A percentile compares a stretch with the other conserved stretches of the same genome.
Conservation (phyloP, 2,329 filamentous ascomycete genomes). For the Fusarium sp. region DNA sequence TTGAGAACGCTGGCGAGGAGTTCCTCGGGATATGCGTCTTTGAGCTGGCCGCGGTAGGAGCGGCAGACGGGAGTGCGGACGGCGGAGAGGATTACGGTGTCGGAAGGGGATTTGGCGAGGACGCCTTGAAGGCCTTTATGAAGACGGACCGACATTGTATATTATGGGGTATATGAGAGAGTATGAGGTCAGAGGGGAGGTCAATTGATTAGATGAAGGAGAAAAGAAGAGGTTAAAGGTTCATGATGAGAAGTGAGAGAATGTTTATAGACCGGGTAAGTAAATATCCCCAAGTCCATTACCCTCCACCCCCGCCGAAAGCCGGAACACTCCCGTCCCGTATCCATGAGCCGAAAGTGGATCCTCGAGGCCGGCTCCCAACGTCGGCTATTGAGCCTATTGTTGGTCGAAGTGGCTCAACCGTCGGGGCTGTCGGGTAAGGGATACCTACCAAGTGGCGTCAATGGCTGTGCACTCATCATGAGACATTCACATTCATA, state of each 20-base stretch:
- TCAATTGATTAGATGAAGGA: constrained; percentile 12
- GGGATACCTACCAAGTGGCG: constrained; percentile 16
- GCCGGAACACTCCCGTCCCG: constrained; percentile 31
- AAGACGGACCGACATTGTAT: constrained; percentile 39
- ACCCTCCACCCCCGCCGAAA: constrained; percentile 31
- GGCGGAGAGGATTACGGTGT: constrained; percentile 91
- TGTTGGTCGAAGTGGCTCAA: constrained; percentile 27
- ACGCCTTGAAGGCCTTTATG: constrained; percentile 75
- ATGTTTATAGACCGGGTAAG: constrained; percentile 39
- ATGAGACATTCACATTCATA: constrained; percentile 4
- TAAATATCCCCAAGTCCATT: constrained; percentile 37
- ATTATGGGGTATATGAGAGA: not conserved
- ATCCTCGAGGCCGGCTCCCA: constrained; percentile 38
- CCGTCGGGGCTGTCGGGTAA: constrained; percentile 26
- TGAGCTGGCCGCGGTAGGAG: constrained; percentile 84
- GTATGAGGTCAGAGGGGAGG: not conserved
- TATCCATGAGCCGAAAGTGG: constrained; percentile 37
- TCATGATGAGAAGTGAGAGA: constrained; percentile 14
- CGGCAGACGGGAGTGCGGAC: constrained; percentile 89
- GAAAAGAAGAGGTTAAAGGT: not conserved
- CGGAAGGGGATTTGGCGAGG: constrained; percentile 81
- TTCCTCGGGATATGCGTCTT: constrained; percentile 92
- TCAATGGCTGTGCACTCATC: constrained; percentile 9
- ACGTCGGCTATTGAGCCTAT: constrained; percentile 35
- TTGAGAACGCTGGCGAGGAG: constrained; percentile 76